phyloP scores from a whole-genome alignment of 768 basidiomycete genomes.

The Pulveroboletus frians region DNA sequence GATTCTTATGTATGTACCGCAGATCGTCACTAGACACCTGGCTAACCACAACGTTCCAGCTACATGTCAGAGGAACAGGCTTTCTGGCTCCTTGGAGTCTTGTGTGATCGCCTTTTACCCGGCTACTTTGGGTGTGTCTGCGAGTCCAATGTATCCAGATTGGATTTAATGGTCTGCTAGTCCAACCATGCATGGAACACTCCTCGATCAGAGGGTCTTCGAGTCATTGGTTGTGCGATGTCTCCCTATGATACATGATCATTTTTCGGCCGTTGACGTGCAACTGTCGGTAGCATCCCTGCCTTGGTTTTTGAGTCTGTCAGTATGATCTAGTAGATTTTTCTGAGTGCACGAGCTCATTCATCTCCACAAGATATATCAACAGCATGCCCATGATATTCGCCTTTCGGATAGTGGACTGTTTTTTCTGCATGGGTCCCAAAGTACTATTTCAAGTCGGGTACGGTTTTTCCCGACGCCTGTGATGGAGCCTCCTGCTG shows the following conservation, averaged over 20 bases:
- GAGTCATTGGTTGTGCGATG: conserved; percentile 87
- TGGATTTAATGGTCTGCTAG: conserved; percentile 36
- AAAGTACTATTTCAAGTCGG: conserved; percentile 99
- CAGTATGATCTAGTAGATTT: conserved; percentile 35
- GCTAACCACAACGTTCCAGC: conserved; percentile 37
- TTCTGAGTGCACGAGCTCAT: not conserved
- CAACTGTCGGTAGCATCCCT: conserved; percentile 95
- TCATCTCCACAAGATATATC: conserved; percentile 53
- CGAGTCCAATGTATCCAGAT: not conserved
- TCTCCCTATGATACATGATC: conserved; percentile 90
- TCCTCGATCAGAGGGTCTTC: conserved; percentile 97
- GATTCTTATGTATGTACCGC: conserved; percentile 69
- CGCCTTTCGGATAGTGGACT: conserved; percentile 95
- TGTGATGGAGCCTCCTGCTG: conserved; percentile 1
- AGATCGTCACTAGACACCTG: not conserved
- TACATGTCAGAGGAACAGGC: conserved; percentile 99
- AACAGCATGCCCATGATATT: conserved; percentile 98
- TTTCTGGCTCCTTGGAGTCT: conserved; percentile 93
- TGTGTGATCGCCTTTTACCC: conserved; percentile 91
- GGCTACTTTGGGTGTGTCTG: conserved; percentile 87
- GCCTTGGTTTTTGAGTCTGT: conserved; percentile 98
- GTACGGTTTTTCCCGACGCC: conserved; percentile 36
- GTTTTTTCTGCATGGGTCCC: conserved; percentile 98
- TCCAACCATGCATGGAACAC: conserved; percentile 97
- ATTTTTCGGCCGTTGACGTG: conserved; percentile 87